Conservation (phyloP, 2,329 filamentous ascomycete species). For the Sporothrix dimorphospora region DNA sequence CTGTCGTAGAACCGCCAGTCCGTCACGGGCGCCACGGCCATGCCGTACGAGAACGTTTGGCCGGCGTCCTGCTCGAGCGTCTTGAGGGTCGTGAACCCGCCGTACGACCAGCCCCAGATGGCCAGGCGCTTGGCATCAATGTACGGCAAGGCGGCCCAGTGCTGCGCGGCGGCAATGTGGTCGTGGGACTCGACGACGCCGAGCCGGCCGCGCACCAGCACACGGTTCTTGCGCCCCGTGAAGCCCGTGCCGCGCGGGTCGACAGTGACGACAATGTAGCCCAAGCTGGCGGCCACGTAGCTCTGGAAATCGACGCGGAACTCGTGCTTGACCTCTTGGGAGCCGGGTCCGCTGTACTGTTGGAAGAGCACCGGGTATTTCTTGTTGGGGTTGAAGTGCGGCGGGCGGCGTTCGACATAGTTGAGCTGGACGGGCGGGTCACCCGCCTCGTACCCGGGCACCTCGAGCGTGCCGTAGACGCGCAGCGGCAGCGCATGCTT, state of each 20-base stretch:
- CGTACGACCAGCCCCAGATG: slow-evolving; percentile 99
- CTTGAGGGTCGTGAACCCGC: slow-evolving; percentile 93
- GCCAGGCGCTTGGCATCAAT: slow-evolving; percentile 81
- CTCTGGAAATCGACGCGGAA: slow-evolving; percentile 89
- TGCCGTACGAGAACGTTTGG: slow-evolving; percentile 89
- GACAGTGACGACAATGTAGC: slow-evolving; percentile 92
- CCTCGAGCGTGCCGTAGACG: slow-evolving; percentile 80
- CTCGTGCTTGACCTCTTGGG: slow-evolving; percentile 78
- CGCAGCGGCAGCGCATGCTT: slow-evolving; percentile 81
- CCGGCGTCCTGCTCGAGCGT: slow-evolving; percentile 90
- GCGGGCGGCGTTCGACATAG: slow-evolving; percentile 82
- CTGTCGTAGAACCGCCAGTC: slow-evolving; percentile 97
- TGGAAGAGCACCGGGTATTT: slow-evolving; percentile 94
- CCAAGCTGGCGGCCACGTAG: slow-evolving; percentile 81
- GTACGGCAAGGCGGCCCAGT: slow-evolving; percentile 80
- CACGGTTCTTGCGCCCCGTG: slow-evolving; percentile 81
- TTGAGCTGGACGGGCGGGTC: slow-evolving; percentile 58
- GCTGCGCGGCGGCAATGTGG: slow-evolving; percentile 87
- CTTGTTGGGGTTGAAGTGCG: slow-evolving; percentile 81
- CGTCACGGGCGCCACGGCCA: slow-evolving; percentile 98
- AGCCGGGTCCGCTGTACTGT: slow-evolving; percentile 93
- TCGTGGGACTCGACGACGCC: slow-evolving; percentile 84
- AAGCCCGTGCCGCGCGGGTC: slow-evolving; percentile 93
- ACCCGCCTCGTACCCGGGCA: slow-evolving; percentile 60
- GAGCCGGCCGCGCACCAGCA: slow-evolving; percentile 79